Evolutionary conservation across 78 protist species (phyloP), one percentile per base, ranked within the genome.

Genomic region (Dictyostelium intermedium): DNA sequence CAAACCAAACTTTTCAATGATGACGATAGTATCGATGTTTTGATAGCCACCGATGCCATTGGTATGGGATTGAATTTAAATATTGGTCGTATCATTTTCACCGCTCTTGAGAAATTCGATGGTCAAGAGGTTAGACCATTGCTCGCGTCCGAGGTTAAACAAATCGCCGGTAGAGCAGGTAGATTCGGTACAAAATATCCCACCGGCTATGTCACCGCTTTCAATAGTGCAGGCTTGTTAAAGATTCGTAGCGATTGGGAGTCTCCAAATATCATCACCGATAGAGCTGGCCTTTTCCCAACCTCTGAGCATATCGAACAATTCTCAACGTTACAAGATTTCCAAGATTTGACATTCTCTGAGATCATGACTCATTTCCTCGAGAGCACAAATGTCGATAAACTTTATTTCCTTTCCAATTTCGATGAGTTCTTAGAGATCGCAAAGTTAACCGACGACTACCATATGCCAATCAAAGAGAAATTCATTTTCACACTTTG

Each of bases 61-160:
- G 99, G 98, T 34, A 95, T 95, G 96, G 99, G 99, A 30, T 93
- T 98, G 23, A 98, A 98, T 86, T 66, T 98, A 20, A 95, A 96
- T 84, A 96, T 95, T 34, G 18, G 91, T 27, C 82, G 99, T 37
- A 69, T 96, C 9, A 77, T 97, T 11, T 95, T 97, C 47, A 27
- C 77, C 0, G 7, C 89, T 9, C 20, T 77, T 27, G 13, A 53
- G 47, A 97, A 97, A 91, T 97, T 85, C 83, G 97, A 97, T 82
- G 98, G 98, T 13, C 18, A 73, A 2, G 45, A 70, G 13, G 5
- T 25, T 11, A 56, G 96, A 6, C 8, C 14, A 5, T 89, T 97
- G 30, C 0, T 3, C 2, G 76, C 69, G 0, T 23, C 60, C 0
- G 97, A 96, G 43, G 60, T 97, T 7, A 87, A 56, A 35, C 98